Percentiles rank a stretch among this genome's conserved stretches.
Conservation (phyloP, 2,329 filamentous ascomycete genomes). For the Acephala macrosclerotiorum region DNA sequence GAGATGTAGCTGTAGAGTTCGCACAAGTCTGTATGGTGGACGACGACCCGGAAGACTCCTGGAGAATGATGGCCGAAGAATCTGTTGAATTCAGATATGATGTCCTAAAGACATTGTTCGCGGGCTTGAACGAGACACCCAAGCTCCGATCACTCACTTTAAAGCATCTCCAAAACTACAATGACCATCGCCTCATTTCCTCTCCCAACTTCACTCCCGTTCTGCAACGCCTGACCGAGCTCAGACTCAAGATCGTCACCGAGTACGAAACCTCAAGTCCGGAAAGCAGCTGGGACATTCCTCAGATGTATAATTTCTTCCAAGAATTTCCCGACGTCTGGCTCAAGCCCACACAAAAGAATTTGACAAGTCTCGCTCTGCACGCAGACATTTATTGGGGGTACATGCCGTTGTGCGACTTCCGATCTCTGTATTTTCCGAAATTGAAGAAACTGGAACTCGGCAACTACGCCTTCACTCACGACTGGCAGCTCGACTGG, state of each 20-base stretch:
- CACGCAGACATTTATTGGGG: constrained; percentile 19
- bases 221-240: constrained; percentile 7
- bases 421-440: constrained; percentile 19
- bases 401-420: constrained; percentile 20
- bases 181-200: background rate
- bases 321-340: constrained; percentile 13
- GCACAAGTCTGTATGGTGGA: constrained; percentile 3
- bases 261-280: background rate
- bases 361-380: constrained; percentile 18
- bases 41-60: constrained; percentile 2
- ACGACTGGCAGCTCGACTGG: constrained; percentile 28
- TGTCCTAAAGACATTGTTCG: constrained; percentile 12
- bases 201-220: constrained; percentile 6
- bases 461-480: constrained; percentile 18
- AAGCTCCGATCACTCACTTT: constrained; percentile 15
- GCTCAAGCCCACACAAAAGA: constrained; percentile 18
- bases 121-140: constrained; percentile 5
- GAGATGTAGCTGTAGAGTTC: constrained; percentile 16
- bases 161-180: constrained; percentile 24
- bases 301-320: constrained; percentile 22
- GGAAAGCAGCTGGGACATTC: background rate
- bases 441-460: constrained; percentile 22
- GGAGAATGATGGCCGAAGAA: constrained; percentile 7
- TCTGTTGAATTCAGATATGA: constrained; percentile 9
- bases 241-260: constrained; percentile 12